These are phyloP conservation scores for Pseudophaeomoniella oleicola DNA, from an alignment of 2,329 filamentous ascomycete species.

Conservation along the genomic window DNA sequence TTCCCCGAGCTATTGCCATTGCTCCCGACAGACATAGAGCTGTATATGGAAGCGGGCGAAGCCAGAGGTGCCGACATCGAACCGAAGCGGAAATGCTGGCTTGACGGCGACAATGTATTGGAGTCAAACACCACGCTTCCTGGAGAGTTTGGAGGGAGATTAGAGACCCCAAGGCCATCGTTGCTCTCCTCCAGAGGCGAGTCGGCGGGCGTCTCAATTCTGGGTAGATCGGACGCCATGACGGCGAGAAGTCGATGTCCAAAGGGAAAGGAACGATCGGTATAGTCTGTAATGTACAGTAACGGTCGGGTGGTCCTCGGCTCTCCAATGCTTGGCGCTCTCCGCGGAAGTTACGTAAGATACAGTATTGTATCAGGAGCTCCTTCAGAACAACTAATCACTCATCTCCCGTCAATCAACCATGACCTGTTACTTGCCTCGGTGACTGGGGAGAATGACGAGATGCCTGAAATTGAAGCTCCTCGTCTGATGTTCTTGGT, in stretches of 20 bases:
- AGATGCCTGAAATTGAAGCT: constrained; percentile 16
- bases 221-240: constrained; percentile 47
- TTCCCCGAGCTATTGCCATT: constrained; percentile 5
- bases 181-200: constrained; percentile 40
- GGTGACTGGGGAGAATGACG: not conserved
- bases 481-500: constrained; percentile 33
- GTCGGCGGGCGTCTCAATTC: constrained; percentile 46
- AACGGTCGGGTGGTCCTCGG: no score
- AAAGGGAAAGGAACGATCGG: no score
- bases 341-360: no score
- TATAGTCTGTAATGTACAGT: no score
- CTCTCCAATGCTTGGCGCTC: no score
- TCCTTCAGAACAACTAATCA: no score
- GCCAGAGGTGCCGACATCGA: constrained; percentile 18
- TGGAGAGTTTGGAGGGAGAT: constrained; percentile 12
- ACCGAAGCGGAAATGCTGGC: constrained; percentile 13
- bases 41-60: constrained; percentile 20
- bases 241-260: constrained; percentile 1
- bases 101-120: constrained; percentile 30
- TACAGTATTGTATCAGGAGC: no score
- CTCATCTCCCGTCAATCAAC: no score
- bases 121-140: constrained; percentile 24
- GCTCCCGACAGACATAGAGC: constrained; percentile 12
- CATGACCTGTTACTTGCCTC: no score
- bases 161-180: constrained; percentile 11